These are phyloP conservation scores for Syncephalis plumigaleata DNA, from an alignment of 371 early-diverging fungal genomes.

Conservation along the genomic window DNA sequence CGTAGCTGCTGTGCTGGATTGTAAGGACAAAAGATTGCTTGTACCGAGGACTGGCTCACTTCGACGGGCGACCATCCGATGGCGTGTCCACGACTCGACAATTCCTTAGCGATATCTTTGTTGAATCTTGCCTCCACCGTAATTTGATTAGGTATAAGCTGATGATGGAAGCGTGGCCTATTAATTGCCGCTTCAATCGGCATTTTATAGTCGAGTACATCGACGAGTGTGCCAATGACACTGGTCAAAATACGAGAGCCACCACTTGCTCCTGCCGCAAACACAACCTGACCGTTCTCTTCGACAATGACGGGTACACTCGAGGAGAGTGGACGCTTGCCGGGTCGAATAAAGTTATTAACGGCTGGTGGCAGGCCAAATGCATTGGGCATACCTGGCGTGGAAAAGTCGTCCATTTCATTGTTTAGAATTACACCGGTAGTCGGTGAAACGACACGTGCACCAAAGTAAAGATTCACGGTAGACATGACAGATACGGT, in stretches of 20 bases:
- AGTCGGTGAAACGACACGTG: conserved; percentile 73
- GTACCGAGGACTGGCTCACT: no score
- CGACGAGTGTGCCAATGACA: conserved; percentile 55
- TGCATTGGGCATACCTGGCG: conserved; percentile 62
- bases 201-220: conserved; percentile 48
- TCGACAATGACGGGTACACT: conserved; percentile 78
- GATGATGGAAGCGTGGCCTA: conserved; percentile 82
- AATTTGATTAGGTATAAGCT: conserved; percentile 54
- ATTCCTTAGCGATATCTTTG: conserved; percentile 10
- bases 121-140: conserved; percentile 6
- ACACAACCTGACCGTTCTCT: conserved; percentile 40
- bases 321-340: conserved; percentile 89
- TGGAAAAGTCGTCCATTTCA: conserved; percentile 97
- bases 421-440: conserved; percentile 98
- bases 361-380: conserved; percentile 74
- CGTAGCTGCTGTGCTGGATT: conserved; percentile 8
- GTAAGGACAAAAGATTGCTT: no score
- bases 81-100: conserved; percentile 24
- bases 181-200: conserved; percentile 56
- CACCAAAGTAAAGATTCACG: conserved; percentile 88
- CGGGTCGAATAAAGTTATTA: conserved; percentile 67
- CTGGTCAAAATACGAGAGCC: conserved; percentile 89
- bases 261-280: conserved; percentile 85
- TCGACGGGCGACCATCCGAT: conserved; percentile 3
- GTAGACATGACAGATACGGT: conserved; percentile 91